Evolutionary conservation across 208 protist genomes (phyloP).

Genomic region (Willaertia magna): DNA sequence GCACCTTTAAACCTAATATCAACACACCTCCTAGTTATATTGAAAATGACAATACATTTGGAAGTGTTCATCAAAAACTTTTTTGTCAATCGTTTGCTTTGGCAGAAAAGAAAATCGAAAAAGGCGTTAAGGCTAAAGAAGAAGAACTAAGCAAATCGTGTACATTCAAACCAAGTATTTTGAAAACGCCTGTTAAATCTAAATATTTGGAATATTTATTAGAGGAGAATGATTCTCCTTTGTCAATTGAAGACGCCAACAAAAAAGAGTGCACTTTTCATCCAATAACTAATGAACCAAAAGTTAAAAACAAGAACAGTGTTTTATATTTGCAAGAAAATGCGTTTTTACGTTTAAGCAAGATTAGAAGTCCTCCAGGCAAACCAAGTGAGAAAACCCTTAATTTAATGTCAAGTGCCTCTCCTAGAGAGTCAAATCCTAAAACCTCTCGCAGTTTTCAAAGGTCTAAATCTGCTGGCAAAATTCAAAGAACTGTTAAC

Average conservation of each 20-base stretch:
- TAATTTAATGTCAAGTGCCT: background rate
- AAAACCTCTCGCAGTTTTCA: no score
- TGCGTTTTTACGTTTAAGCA: background rate
- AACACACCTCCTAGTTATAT: background rate
- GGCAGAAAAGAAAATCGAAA: background rate
- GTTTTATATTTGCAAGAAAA: background rate
- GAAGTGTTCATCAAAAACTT: background rate
- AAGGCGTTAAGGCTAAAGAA: background rate
- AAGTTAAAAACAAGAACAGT: background rate
- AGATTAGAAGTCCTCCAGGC: background rate
- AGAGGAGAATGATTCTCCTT: background rate
- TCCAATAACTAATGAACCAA: background rate
- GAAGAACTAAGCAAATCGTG: background rate
- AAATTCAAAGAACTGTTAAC: background rate
- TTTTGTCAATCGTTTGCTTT: background rate
- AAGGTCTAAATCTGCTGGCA: background rate
- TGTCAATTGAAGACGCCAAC: no score
- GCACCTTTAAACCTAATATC: background rate
- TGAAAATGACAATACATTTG: background rate
- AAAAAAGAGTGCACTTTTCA: slow-evolving; percentile 10
- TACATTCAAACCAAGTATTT: background rate
- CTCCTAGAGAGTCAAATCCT: no score
- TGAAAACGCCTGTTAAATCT: background rate
- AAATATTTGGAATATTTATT: background rate
- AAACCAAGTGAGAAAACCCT: background rate